A percentile compares a stretch with the other conserved stretches of the same genome.
phyloP scores from a whole-genome alignment of 106 monocot genomes.

The Dioscorea alata region DNA sequence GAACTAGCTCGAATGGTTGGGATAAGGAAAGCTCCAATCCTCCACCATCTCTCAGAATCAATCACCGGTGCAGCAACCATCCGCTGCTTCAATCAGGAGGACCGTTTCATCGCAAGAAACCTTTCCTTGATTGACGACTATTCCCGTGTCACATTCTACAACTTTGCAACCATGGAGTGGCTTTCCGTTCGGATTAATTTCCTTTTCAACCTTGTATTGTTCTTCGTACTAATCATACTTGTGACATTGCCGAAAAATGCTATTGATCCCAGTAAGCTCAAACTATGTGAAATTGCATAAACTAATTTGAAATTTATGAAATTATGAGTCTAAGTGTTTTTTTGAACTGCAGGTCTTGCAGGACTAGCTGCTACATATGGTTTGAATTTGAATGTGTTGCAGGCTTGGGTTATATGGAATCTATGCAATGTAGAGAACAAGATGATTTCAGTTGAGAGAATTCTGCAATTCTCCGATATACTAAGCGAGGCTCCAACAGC shows the following conservation, averaged over 20 bases:
- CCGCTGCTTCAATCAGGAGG: conserved; percentile 76
- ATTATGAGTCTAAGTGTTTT: background rate
- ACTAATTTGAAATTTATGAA: background rate
- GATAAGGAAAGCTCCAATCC: conserved; percentile 79
- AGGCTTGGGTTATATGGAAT: conserved; percentile 87
- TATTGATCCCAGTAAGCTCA: conserved; percentile 70
- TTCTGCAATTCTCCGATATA: conserved; percentile 63
- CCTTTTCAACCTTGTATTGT: conserved; percentile 75
- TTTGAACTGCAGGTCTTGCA: conserved; percentile 54
- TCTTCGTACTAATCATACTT: conserved; percentile 44
- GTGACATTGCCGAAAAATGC: conserved; percentile 56
- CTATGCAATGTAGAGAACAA: conserved; percentile 90
- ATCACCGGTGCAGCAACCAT: conserved; percentile 69
- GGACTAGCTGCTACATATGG: conserved; percentile 87
- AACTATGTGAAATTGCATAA: background rate
- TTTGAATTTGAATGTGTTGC: conserved; percentile 66
- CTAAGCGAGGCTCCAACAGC: conserved; percentile 59
- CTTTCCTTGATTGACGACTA: conserved; percentile 62
- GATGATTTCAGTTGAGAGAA: conserved; percentile 94
- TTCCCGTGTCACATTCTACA: conserved; percentile 75
- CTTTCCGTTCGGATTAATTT: conserved; percentile 74
- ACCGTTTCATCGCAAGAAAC: conserved; percentile 40
- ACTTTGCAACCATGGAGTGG: conserved; percentile 93
- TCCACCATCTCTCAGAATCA: conserved; percentile 80
- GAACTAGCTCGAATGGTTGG: conserved; percentile 86